Evolutionary conservation across 768 basidiomycete species (phyloP), one percentile per base, ranked within the genome.

Genomic region (Trametes maxima): DNA sequence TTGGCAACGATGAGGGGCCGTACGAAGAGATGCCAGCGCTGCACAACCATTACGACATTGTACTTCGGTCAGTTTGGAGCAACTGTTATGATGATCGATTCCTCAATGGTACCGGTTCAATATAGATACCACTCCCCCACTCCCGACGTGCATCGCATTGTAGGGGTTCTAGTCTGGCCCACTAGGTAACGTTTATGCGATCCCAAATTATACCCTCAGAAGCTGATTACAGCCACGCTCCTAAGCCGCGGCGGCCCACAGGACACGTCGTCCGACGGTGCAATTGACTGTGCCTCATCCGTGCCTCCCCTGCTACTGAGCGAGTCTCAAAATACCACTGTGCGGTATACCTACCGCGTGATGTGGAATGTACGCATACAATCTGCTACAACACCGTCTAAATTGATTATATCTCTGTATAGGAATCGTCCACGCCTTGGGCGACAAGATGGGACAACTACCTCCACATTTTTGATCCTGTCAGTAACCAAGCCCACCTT

Each of bases 371-470:
- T 70, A 22, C 21, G 44, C 39, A 54, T 25, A 21, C 40, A 24
- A 47, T 17, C 35, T 49, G 3, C 40, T 16, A 45, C 33, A 45
- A 19, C 45, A 58, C 33, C 33, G 33, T 36, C n/a, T 59, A 46
- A 8, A 42, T 50, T n/a, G 28, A 21, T 35, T 24, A 51, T 39
- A 17, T 21, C 4, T 51, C n/a, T 16, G 17, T 28, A 35, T 63
- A 94, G 92, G 81, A 87, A 82, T 95, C 94, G 25, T 85, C 87
- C 62, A 92, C 90, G 12, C 89, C 90, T 54, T 94, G 92, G 92
- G 95, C 94, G 5, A 92, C 95, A 3, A 82, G 96, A 52, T 98
- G 96, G 95, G 96, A 98, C 72, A 90, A 89, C 68, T 98, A 98
- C 72, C 84, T 98, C 19, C 93, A 94, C 68, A 90, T 96, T 54